Evolutionary conservation across 140 eudicot species (phyloP), one percentile per base, ranked within the genome.

Genomic region (Bidens hawaiensis): DNA sequence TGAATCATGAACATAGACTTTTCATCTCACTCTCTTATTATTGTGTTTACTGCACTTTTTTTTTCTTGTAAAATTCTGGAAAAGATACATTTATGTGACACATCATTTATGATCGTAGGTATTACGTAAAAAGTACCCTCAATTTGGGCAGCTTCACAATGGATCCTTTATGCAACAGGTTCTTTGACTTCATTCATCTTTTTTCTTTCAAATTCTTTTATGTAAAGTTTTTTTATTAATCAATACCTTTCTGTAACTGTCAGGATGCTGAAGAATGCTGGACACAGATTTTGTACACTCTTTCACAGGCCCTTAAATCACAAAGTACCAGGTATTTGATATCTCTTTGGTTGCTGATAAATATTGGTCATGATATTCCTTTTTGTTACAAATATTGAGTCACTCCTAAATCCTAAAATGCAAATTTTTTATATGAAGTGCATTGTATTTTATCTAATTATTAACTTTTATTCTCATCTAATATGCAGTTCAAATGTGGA

Each of bases 241-340:
- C 14, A 49, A 22, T 27, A n/a, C 6, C 38, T 22, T 43, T 42
- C 24, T 40, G 59, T 73, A 25, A 62, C 18, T 49, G 28, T 41
- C 81, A 93, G 99, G 99, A 93, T 70, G 99, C 99, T 60, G 99
- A 93, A 83, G 99, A 93, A 78, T 93, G 99, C 64, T 93, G 99
- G 99, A 75, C 99, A 5, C 99, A 93, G 72, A 83, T 93, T 52
- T 49, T 93, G 53, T 82, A 82, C 73, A 93, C 99, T 17, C 99
- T 93, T 66, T 87, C 99, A 7, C 88, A 76, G 75, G 80, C 89
- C 47, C 87, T 93, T 16, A 82, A 60, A 66, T 70, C 86, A 18
- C 80, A 91, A 60, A 67, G 62, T 78, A 67, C 96, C 47, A 78
- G 93, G 96, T 88, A 82, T 24, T 51, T 60, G 10, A 26, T 58